Conservation (phyloP, 495 filamentous ascomycete species). For the Penicillium daleae region DNA sequence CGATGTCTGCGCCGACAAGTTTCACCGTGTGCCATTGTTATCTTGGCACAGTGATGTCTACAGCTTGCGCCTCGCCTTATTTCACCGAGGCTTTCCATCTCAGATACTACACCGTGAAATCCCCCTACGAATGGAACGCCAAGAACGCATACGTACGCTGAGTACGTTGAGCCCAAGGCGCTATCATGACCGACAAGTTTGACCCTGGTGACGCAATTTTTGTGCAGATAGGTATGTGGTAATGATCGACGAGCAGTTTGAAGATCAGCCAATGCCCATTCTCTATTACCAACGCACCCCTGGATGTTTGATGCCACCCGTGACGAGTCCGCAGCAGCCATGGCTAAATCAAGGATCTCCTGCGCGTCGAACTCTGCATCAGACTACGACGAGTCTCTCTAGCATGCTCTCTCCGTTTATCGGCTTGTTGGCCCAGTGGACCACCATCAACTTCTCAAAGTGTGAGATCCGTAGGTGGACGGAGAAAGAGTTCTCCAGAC, state of each 20-base stretch:
- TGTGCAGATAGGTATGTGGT: not conserved
- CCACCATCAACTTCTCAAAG: not conserved
- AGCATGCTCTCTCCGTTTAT: no score
- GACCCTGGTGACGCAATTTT: not conserved
- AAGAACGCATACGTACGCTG: slow-evolving; percentile 19
- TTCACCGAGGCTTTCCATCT: not conserved
- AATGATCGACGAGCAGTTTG: not conserved
- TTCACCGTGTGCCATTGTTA: not conserved
- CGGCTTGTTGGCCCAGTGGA: not conserved
- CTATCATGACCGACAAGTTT: not conserved
- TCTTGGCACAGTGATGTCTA: not conserved
- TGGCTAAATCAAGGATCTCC: not conserved
- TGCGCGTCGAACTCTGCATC: not conserved
- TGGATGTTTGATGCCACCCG: slow-evolving; percentile 3
- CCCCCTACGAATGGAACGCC: not conserved
- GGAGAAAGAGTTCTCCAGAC: not conserved
- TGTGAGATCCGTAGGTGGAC: not conserved
- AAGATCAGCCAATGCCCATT: not conserved
- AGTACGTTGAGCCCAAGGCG: slow-evolving; percentile 9
- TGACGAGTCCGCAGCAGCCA: slow-evolving; percentile 12
- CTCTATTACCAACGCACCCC: not conserved
- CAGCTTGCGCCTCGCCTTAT: not conserved
- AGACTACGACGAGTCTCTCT: no score
- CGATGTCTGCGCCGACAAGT: not conserved
- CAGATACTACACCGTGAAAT: not conserved